These are phyloP conservation scores for Zalaria obscura DNA, from an alignment of 2,329 filamentous ascomycete species.

Conservation along the genomic window DNA sequence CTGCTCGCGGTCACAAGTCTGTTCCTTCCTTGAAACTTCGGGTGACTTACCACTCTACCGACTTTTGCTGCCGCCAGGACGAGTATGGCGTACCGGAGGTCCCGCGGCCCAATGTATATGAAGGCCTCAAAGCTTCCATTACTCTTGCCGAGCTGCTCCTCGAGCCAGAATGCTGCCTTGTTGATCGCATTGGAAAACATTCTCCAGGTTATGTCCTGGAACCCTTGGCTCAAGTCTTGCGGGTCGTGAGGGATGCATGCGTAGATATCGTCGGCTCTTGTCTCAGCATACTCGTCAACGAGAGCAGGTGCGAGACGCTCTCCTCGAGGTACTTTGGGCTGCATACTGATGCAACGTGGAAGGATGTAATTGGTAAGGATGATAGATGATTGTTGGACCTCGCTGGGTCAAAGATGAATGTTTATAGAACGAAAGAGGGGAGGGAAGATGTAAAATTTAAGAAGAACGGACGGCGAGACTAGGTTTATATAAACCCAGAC, in stretches of 20 bases:
- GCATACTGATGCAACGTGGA: too few relatives aligned
- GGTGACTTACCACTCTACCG: not conserved
- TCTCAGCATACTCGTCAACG: too few relatives aligned
- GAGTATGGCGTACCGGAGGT: conserved; percentile 2
- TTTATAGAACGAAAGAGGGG: too few relatives aligned
- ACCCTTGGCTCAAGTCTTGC: conserved; percentile 1
- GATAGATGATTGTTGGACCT: too few relatives aligned
- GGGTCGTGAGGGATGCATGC: conserved; percentile 3
- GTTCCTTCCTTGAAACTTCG: too few relatives aligned
- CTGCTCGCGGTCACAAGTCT: not conserved
- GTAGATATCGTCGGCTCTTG: not conserved
- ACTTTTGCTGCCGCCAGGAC: conserved; percentile 4
- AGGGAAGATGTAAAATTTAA: too few relatives aligned
- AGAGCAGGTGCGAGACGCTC: too few relatives aligned
- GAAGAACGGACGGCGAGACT: too few relatives aligned
- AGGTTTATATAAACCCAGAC: too few relatives aligned
- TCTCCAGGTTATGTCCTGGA: not conserved
- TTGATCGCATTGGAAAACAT: conserved; percentile 2
- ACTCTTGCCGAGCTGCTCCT: not conserved
- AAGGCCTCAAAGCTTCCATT: conserved; percentile 2
- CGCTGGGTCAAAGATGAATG: too few relatives aligned
- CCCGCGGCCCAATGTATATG: conserved; percentile 3
- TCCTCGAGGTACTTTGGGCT: too few relatives aligned
- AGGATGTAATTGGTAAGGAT: too few relatives aligned
- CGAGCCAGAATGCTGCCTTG: conserved; percentile 2